Evolutionary conservation across 805 yeast genomes (phyloP).

Genomic region (Lipomyces yamanashiensis): DNA sequence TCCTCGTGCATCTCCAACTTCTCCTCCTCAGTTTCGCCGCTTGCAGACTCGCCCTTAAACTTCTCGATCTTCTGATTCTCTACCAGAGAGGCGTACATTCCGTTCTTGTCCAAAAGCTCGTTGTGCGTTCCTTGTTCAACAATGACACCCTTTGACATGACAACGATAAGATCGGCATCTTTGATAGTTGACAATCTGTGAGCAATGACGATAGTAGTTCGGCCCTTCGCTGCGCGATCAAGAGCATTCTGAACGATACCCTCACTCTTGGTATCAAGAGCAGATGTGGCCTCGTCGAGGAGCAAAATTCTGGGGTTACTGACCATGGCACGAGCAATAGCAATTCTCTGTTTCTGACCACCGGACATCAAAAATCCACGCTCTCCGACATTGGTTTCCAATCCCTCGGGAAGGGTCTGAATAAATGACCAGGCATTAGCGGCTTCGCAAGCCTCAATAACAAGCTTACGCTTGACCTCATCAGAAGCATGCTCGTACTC

Average conservation of each 20-base stretch:
- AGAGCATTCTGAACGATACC: conserved; percentile 62
- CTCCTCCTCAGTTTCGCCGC: conserved; percentile 11
- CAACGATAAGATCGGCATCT: conserved; percentile 55
- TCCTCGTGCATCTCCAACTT: conserved; percentile 22
- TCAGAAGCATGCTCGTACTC: conserved; percentile 44
- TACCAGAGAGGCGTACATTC: conserved; percentile 42
- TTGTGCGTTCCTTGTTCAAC: conserved; percentile 48
- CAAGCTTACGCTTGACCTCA: conserved; percentile 47
- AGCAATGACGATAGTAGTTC: conserved; percentile 58
- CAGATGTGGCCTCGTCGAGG: conserved; percentile 71
- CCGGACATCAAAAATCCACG: conserved; percentile 66
- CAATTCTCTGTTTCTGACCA: conserved; percentile 70
- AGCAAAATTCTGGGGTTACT: conserved; percentile 59
- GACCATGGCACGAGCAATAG: conserved; percentile 64
- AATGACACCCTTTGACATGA: conserved; percentile 52
- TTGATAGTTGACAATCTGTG: conserved; percentile 57
- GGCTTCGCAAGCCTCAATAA: conserved; percentile 52
- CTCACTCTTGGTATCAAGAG: conserved; percentile 65
- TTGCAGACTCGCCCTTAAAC: not conserved
- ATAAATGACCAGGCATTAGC: conserved; percentile 61
- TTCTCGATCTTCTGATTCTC: conserved; percentile 44
- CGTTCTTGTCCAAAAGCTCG: conserved; percentile 39
- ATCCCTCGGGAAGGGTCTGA: conserved; percentile 55
- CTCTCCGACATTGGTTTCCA: conserved; percentile 58
- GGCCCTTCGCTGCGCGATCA: conserved; percentile 39